Base-by-base conservation (phyloP, 148 eudicot species). In the Euryodendron excelsum region DNA sequence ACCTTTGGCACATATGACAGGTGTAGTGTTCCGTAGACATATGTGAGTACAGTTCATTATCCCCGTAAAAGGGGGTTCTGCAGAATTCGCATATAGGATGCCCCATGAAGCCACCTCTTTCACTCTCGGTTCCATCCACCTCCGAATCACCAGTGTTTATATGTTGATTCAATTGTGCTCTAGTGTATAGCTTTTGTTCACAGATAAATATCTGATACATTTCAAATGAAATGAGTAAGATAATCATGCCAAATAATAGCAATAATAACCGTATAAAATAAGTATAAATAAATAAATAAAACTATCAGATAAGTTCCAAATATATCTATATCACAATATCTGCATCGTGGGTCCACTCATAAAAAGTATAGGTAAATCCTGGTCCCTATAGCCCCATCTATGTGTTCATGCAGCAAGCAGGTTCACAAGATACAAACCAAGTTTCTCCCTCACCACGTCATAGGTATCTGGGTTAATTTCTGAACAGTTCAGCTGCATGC, bases 71-170 rank as follows among this genome's bases (percentile, higher is more conserved):
- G 1, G 92, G 93, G 36, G 88, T 84, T 33, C 81, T 85, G 77
- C 99, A 96, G 82, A 96, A 96, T 83, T 93, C 98, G 84, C 99
- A 96, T 28, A 82, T 76, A 75, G 99, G 98, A 87, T 96, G 99
- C 41, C 99, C 99, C 76, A 83, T 77, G 75, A 96, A 96, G 60
- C 99, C 99, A 81, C 98, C 99, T 85, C 99, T 87, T 80, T 96
- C 99, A 84, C 92, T 90, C 86, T 93, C 99, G 65, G 91, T 90
- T 37, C 99, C 99, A 88, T 96, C 99, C 61, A 93, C 98, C 84
- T 86, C 92, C 1, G 99, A 93, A 80, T 96, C 95, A 72, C 99
- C 99, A 12, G 97, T 81, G 70, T 87, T 86, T 81, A 84, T 96
- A 78, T 96, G 98, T 82, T 87, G 98, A 79, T 80, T 91, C 77